Evolutionary conservation across 495 filamentous ascomycete species (phyloP).

Genomic region (Neurospora sp.): DNA sequence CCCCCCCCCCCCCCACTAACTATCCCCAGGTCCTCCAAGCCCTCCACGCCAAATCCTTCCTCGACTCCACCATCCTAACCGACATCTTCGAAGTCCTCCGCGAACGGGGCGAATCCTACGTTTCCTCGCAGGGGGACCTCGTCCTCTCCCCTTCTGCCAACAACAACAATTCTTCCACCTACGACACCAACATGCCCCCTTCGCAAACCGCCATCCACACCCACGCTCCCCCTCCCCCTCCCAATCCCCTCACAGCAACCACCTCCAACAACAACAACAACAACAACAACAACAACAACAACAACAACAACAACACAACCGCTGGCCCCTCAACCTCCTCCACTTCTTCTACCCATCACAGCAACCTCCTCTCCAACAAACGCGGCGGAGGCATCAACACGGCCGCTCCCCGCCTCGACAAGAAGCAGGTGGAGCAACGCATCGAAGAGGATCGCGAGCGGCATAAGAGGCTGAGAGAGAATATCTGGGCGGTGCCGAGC

Average conservation of each 20-base stretch:
- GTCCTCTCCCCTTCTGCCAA: conserved; percentile 23
- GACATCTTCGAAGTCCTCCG: conserved; percentile 75
- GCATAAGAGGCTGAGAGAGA: conserved; percentile 82
- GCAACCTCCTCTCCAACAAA: background rate
- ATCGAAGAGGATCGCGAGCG: conserved; percentile 96
- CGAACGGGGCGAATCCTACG: conserved; percentile 49
- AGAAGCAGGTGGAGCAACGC: conserved; percentile 81
- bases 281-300: background rate
- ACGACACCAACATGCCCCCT: conserved; percentile 21
- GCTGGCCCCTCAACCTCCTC: too few species aligned
- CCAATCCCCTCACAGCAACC: background rate
- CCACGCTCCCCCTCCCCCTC: conserved; percentile 7
- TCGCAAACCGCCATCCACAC: conserved; percentile 12
- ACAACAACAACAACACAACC: background rate
- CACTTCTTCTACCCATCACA: background rate
- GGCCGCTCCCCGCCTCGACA: conserved; percentile 49
- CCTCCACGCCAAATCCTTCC: conserved; percentile 55
- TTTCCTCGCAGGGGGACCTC: conserved; percentile 24
- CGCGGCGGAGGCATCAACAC: background rate
- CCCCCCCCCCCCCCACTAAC: too few species aligned
- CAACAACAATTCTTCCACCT: conserved; percentile 6
- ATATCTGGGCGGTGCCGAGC: conserved; percentile 72
- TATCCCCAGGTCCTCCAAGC: conserved; percentile 49
- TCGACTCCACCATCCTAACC: conserved; percentile 54
- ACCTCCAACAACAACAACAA: conserved; percentile 3